A percentile compares a stretch with the other conserved stretches of the same genome.
These are phyloP conservation scores for Coniochaeta pulveracea DNA, from an alignment of 2,329 filamentous ascomycete genomes.

Conservation along the genomic window DNA sequence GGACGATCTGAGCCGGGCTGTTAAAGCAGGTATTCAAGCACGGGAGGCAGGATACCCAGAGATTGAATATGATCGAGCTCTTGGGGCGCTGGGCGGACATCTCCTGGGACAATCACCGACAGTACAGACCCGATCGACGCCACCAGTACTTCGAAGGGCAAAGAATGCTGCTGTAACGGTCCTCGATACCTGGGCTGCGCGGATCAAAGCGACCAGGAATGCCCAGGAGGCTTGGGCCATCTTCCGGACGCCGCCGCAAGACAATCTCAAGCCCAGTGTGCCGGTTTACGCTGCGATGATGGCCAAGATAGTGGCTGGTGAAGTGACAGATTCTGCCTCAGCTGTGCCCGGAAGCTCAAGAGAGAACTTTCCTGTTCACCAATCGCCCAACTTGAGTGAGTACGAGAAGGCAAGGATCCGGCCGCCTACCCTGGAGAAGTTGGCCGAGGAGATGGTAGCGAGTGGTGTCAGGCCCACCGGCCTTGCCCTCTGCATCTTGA, in stretches of 20 bases:
- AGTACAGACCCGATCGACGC: constrained; percentile 37
- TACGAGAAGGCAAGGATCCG: constrained; percentile 51
- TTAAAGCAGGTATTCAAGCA: constrained; percentile 40
- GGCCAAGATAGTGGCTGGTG: constrained; percentile 35
- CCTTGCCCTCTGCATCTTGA: constrained; percentile 40
- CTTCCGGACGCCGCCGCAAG: constrained; percentile 26
- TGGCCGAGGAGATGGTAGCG: constrained; percentile 48
- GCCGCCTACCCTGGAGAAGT: constrained; percentile 44
- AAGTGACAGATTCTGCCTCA: constrained; percentile 10
- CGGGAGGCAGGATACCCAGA: constrained; percentile 44
- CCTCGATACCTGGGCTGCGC: constrained; percentile 38
- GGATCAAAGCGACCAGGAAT: constrained; percentile 47
- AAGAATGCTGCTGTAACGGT: constrained; percentile 22
- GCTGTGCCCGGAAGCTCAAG: constrained; percentile 47
- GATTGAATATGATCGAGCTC: constrained; percentile 30
- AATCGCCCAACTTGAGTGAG: constrained; percentile 45
- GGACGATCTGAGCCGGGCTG: constrained; percentile 41
- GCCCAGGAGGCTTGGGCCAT: constrained; percentile 48
- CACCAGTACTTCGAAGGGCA: constrained; percentile 17
- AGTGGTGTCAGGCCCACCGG: constrained; percentile 35
- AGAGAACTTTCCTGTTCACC: constrained; percentile 40
- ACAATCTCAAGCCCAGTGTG: constrained; percentile 21
- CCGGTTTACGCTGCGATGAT: constrained; percentile 50
- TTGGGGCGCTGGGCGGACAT: constrained; percentile 42
- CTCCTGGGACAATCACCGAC: constrained; percentile 39